A percentile compares a stretch with the other conserved stretches of the same genome.
These are phyloP conservation scores for Colletotrichum tropicicola DNA, from an alignment of 2,329 filamentous ascomycete genomes.

Conservation along the genomic window DNA sequence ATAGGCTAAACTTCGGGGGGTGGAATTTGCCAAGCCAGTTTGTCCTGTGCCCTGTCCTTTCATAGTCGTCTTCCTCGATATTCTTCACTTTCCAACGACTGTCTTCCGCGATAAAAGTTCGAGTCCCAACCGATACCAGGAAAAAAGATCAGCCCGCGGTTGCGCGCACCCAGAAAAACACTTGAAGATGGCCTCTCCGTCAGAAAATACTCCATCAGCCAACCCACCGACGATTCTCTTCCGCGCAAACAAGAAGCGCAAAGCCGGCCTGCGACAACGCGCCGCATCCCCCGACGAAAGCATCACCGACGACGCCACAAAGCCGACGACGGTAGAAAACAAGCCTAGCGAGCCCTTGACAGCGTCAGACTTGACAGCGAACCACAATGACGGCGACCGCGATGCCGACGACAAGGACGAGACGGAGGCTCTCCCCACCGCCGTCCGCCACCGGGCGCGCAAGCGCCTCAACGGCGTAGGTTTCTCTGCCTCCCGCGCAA, in stretches of 20 bases:
- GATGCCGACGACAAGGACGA: slow-evolving; percentile 14
- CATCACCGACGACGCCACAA: neutral
- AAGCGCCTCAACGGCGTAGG: slow-evolving; percentile 63
- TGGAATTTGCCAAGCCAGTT: neutral
- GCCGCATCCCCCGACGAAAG: slow-evolving; percentile 37
- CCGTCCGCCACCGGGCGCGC: slow-evolving; percentile 57
- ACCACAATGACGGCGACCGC: neutral
- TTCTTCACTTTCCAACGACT: neutral
- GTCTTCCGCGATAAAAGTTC: neutral
- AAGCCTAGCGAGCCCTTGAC: neutral
- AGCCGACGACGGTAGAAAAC: neutral
- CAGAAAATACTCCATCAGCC: slow-evolving; percentile 31
- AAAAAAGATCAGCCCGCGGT: no score
- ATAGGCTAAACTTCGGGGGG: slow-evolving; percentile 6
- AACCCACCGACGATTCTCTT: slow-evolving; percentile 55
- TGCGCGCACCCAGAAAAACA: no score
- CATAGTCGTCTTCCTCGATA: neutral
- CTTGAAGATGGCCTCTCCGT: slow-evolving; percentile 33
- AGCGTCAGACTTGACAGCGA: slow-evolving; percentile 17
- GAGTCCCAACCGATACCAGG: no score
- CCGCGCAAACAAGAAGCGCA: slow-evolving; percentile 67
- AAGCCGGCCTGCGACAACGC: slow-evolving; percentile 63
- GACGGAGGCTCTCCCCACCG: slow-evolving; percentile 12
- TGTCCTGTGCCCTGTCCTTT: neutral
- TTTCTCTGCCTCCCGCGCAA: slow-evolving; percentile 51